Evolutionary conservation across 345 rosid genomes (phyloP).

Genomic region (Brassica cretica): DNA sequence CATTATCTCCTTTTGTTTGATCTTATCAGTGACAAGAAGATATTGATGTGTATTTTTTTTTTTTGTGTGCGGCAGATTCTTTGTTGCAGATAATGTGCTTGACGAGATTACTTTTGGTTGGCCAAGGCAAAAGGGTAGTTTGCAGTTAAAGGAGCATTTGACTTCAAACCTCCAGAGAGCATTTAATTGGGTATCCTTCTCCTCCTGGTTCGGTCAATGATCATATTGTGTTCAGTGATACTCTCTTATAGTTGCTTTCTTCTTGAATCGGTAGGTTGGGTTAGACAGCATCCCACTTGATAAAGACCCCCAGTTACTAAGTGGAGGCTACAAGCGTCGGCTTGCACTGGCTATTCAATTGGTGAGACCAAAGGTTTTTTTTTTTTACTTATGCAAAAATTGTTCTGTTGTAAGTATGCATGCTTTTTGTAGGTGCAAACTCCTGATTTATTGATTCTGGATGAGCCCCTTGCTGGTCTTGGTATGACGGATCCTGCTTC

Average conservation of each 20-base stretch:
- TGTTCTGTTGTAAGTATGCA: slow-evolving; percentile 2
- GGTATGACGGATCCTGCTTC: slow-evolving; percentile 52
- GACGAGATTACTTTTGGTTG: slow-evolving; percentile 91
- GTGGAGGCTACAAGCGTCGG: slow-evolving; percentile 92
- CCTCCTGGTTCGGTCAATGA: slow-evolving; percentile 18
- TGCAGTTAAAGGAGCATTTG: slow-evolving; percentile 63
- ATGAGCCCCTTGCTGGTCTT: slow-evolving; percentile 97
- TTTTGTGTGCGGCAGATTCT: slow-evolving; percentile 50
- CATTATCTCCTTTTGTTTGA: background rate
- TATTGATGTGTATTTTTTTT: background rate
- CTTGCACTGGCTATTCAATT: slow-evolving; percentile 91
- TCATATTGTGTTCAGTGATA: slow-evolving; percentile 11
- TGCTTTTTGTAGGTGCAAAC: slow-evolving; percentile 65
- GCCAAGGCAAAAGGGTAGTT: slow-evolving; percentile 76
- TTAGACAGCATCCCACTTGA: slow-evolving; percentile 71
- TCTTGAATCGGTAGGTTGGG: slow-evolving; percentile 66
- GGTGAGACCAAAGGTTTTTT: slow-evolving; percentile 47
- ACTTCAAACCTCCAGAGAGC: slow-evolving; percentile 81
- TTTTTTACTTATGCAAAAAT: background rate
- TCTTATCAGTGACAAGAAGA: background rate
- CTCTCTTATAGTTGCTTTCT: slow-evolving; percentile 7
- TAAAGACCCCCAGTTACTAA: slow-evolving; percentile 83
- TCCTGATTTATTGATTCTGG: slow-evolving; percentile 81
- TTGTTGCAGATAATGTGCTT: slow-evolving; percentile 80
- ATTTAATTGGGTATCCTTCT: slow-evolving; percentile 65